These are phyloP conservation scores for Umbilicus rupestris DNA, from an alignment of 164 flowering plant genomes.

Conservation along the genomic window DNA sequence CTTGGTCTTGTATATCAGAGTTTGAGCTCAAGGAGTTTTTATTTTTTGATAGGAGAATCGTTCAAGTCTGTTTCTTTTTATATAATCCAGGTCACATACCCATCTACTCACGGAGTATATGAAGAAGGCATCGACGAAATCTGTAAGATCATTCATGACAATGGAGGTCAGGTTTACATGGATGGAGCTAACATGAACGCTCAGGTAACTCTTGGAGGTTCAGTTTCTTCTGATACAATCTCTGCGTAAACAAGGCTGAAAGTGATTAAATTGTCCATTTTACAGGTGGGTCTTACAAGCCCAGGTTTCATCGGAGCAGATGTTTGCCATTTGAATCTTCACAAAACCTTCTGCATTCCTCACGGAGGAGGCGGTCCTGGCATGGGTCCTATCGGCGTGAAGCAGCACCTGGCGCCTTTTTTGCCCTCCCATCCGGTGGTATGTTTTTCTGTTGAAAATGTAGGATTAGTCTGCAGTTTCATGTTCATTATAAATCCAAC, in stretches of 20 bases:
- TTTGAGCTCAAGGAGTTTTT: no score
- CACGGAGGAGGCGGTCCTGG: constrained; percentile 99
- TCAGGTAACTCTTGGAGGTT: constrained; percentile 45
- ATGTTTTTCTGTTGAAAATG: no score
- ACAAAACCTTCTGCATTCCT: constrained; percentile 97
- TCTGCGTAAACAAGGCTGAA: no score
- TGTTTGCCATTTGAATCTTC: constrained; percentile 99
- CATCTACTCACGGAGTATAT: constrained; percentile 97
- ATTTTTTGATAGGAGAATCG: no score
- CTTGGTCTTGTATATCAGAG: no score
- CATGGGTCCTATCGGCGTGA: constrained; percentile 99
- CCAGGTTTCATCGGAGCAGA: constrained; percentile 98
- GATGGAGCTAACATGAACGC: constrained; percentile 99
- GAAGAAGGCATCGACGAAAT: constrained; percentile 99
- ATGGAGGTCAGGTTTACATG: constrained; percentile 99
- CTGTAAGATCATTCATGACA: constrained; percentile 94
- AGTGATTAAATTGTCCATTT: neutral
- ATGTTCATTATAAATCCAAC: no score
- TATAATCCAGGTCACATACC: constrained; percentile 80
- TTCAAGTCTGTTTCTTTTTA: no score
- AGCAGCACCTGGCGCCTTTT: constrained; percentile 94
- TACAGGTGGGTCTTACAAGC: constrained; percentile 92
- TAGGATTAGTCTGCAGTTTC: no score
- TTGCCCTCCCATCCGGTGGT: constrained; percentile 99
- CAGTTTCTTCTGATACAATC: neutral